Evolutionary conservation across 768 basidiomycete species (phyloP).

Genomic region (Suillus luteus): DNA sequence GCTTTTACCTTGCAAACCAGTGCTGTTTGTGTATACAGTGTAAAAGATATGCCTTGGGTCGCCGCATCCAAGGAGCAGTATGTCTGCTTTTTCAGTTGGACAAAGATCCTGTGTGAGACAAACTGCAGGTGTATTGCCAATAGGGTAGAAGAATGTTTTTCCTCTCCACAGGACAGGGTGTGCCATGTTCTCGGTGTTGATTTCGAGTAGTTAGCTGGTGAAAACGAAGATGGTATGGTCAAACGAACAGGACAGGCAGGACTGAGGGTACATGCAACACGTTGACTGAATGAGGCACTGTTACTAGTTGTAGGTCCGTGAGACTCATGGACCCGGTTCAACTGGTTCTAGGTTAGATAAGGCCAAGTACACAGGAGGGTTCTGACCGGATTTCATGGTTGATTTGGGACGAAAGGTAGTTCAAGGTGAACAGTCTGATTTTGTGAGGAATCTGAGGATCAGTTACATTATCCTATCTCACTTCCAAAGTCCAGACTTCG

Average conservation of each 20-base stretch:
- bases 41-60: constrained; percentile 57
- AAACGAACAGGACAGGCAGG: neutral
- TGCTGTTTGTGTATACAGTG: constrained; percentile 36
- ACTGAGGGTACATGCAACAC: neutral
- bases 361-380: neutral
- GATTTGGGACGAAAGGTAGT: neutral
- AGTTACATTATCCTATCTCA: no score
- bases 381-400: neutral
- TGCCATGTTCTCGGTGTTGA: constrained; percentile 35
- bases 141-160: constrained; percentile 54
- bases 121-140: constrained; percentile 62
- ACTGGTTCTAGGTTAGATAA: neutral
- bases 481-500: no score
- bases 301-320: neutral
- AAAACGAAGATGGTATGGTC: neutral
- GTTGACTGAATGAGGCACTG: neutral
- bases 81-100: constrained; percentile 46
- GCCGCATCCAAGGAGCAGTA: constrained; percentile 60
- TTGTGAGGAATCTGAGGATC: no score
- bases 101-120: constrained; percentile 49
- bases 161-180: constrained; percentile 46
- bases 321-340: neutral
- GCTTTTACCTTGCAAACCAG: neutral
- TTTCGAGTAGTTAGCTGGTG: neutral
- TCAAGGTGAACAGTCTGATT: neutral